Base-by-base conservation (phyloP, 192 early-diverging fungal species). In the Coemansia sp. region DNA sequence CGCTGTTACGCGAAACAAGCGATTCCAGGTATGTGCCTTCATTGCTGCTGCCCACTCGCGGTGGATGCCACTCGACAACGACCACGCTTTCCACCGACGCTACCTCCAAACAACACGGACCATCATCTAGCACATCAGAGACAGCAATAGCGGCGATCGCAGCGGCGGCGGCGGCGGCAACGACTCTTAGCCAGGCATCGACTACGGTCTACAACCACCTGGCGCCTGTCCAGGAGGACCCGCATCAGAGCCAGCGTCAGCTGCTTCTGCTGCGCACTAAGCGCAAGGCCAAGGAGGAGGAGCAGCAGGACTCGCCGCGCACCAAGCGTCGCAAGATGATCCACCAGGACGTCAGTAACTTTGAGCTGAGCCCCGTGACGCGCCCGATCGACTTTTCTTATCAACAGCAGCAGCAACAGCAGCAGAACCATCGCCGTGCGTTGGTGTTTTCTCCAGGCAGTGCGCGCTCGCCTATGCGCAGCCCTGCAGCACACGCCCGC, bases 281-380 rank as follows among this genome's bases (percentile, higher is more conserved):
- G 40, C 65, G 74, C n/a, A 80, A 80, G 48, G 62, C 59, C 51
- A 62, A 69, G 46, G 73, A 61, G 36, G 59, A 74, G 15, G 72
- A 63, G 49, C 65, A 80, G 26, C 57, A 69, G 46, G 78, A 74
- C 40, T 80, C 78, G 57, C 78, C 78, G 6, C 48, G 69, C 7
- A 72, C 70, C 0, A 80, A 80, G 60, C 72, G 78, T 6, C 73
- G 78, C 19, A 80, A 80, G 41, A 75, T 75, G 73, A 75, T 75
- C 36, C 73, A 75, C 16, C 47, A 55, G 21, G 60, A 64, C 15
- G 37, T 41, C 10, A n/a, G 55, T 9, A 15, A 59, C 39, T 59
- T 59, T 59, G 57, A 59, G 8, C 39, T 59, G 57, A 59, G 51
- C 22, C 51, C 51, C 1, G 13, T 54, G 51, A 18, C 32, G 19